These are phyloP conservation scores for Neurospora sp. DNA, from an alignment of 2,329 filamentous ascomycete genomes.

Conservation along the genomic window DNA sequence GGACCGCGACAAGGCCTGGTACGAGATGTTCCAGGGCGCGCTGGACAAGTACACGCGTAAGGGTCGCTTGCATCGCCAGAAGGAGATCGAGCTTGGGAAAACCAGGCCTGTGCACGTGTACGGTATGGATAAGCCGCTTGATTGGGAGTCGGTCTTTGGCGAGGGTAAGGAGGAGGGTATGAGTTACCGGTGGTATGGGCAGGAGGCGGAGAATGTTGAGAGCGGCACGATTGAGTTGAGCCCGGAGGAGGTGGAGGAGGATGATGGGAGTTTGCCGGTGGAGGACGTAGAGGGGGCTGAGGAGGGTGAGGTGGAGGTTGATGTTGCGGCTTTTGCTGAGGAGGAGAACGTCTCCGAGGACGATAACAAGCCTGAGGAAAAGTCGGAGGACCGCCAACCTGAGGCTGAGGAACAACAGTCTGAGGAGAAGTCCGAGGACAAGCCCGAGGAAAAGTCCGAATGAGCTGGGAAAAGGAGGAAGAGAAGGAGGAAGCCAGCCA, in stretches of 20 bases:
- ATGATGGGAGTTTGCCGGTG: not conserved
- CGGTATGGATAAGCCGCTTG: slow-evolving; percentile 27
- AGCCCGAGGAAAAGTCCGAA: not conserved
- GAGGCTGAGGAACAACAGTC: not conserved
- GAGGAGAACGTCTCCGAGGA: not conserved
- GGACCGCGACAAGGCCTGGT: slow-evolving; percentile 30
- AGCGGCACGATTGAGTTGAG: not conserved
- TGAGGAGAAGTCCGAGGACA: not conserved
- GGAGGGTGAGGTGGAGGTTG: not conserved
- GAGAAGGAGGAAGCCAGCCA: not conserved
- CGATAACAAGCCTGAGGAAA: not conserved
- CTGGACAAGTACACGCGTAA: slow-evolving; percentile 32
- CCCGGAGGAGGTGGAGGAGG: not conserved
- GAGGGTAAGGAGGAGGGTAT: slow-evolving; percentile 3
- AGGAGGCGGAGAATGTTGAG: not conserved
- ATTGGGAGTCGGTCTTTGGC: slow-evolving; percentile 27
- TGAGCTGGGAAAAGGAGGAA: not conserved
- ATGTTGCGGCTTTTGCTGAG: not conserved
- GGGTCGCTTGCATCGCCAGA: slow-evolving; percentile 49
- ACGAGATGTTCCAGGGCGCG: slow-evolving; percentile 34
- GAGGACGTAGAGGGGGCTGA: not conserved
- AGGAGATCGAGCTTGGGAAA: slow-evolving; percentile 42
- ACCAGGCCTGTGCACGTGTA: slow-evolving; percentile 36
- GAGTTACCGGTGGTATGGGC: not conserved
- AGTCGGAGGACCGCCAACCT: not conserved